Base-by-base conservation (phyloP, 1,284 basidiomycete species). In the Leccinum olivaceoglutinosum region DNA sequence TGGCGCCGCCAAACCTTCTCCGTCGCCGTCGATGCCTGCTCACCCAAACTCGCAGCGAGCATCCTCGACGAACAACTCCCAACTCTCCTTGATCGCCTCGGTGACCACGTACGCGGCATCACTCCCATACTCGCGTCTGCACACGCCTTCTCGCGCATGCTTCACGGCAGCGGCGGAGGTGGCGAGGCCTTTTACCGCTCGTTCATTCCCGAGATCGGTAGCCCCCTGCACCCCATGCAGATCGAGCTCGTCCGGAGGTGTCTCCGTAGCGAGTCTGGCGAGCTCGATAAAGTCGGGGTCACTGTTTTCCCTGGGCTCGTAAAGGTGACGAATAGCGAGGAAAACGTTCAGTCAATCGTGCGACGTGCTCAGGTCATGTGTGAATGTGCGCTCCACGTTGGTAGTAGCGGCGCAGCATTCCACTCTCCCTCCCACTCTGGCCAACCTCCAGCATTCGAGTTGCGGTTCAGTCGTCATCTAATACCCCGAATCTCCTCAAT, bases 1-100 rank as follows among this genome's bases (percentile, higher is more conserved):
- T 93, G 91, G 91, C 83, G 91, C 11, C 83, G 91, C 5, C 91
- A 93, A 72, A 93, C 91, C 4, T 90, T 92, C 75, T 86, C 87
- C 7, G 90, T 91, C 0, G 89, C 91, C 4, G 87, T 93, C 60
- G 89, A 92, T 59, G 73, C 81, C 0, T 89, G 86, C 72, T 86
- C 89, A 1, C 82, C 85, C 2, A 84, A 87, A 51, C 87, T 90
- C 82, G 80, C 84, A 1, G 71, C 79, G 49, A 81, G 78, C 71
- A 86, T 93, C 70, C 78, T 93, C 49, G 74, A 78, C 25, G 90
- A 92, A 64, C 82, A 88, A 67, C 81, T 91, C 58, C 85, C 88
- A 3, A 76, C 81, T 41, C 79, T 92, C 59, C 79, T 83, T 66
- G 73, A 76, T 12, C 71, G 83, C 51, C 81, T 92, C 63, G 72